Conservation (phyloP, 805 yeast genomes). For the Monosporozyma siamensis region DNA sequence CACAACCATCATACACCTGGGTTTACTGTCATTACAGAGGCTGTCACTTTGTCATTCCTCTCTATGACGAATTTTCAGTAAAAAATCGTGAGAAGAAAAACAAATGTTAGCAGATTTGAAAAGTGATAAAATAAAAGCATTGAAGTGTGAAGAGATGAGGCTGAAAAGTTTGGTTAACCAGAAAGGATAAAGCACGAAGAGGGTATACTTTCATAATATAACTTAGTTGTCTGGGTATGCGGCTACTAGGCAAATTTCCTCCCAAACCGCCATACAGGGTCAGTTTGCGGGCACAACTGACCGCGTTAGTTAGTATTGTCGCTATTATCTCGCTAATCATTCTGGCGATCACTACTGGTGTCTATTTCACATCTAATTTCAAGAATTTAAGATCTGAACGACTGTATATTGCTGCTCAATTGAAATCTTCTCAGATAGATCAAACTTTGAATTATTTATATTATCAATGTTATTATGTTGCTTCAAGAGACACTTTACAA, state of each 20-base stretch:
- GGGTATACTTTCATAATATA: too few species aligned
- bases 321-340: slow-evolving; percentile 62
- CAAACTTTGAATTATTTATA: slow-evolving; percentile 56
- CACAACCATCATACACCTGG: not conserved
- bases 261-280: slow-evolving; percentile 37
- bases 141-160: too few species aligned
- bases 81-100: too few species aligned
- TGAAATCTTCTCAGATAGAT: slow-evolving; percentile 69
- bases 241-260: not conserved
- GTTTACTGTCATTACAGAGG: too few species aligned
- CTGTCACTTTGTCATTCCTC: too few species aligned
- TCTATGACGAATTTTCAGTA: too few species aligned
- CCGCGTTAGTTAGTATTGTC: slow-evolving; percentile 58
- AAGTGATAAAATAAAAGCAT: too few species aligned
- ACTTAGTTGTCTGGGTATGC: not conserved
- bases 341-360: slow-evolving; percentile 65
- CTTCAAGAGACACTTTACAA: slow-evolving; percentile 53
- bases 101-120: too few species aligned
- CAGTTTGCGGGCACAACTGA: slow-evolving; percentile 69
- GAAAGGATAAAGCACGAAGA: not conserved
- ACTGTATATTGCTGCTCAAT: slow-evolving; percentile 65
- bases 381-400: slow-evolving; percentile 58
- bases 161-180: not conserved
- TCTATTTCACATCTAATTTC: slow-evolving; percentile 59
- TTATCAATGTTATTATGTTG: slow-evolving; percentile 60